Base-by-base conservation (phyloP, 2,329 filamentous ascomycete species). In the Sphaceloma murrayae region DNA sequence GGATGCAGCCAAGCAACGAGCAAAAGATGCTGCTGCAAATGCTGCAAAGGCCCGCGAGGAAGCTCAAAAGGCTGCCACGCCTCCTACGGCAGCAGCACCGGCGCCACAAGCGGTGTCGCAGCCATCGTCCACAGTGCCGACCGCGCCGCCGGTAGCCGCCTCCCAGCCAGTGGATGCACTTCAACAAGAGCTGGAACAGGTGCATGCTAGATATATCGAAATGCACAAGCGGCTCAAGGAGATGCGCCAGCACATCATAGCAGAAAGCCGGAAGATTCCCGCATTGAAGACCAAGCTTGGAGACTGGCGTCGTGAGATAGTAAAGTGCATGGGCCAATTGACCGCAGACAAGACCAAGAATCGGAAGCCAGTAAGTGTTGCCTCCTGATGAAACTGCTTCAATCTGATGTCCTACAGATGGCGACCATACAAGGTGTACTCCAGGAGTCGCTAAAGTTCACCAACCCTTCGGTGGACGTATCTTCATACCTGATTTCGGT, bases 241-340 rank as follows among this genome's bases (percentile, higher is more conserved):
- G 5, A 61, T 78, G 51, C 67, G 76, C 10, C 58, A 74, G 48
- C 69, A 72, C 26, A 63, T 83, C 43, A 56, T 58, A 2, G 63
- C 70, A 3, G 69, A 79, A 52, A 69, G 69, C 3, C 76, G 77
- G 53, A 64, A 67, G 16, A 75, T 80, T 59, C 54, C 59, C 51
- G 62, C 56, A 2, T 63, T 87, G 19, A 85, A 85, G 60, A 68
- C 71, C 42, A 72, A 75, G 26, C 72, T 85, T 57, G 81, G 83
- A 24, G 75, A 85, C 45, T 77, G 84, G 69, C 73, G 85, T 30
- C 45, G 85, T 47, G 74, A 79, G 31, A 78, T 91, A 43, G 74
- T 75, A 29, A 82, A 80, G 54, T 78, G 73, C 13, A 73, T 89
- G 45, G 85, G 85, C 5, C 84, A 91, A 58, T 64, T 87, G 19